A percentile compares a stretch with the other conserved stretches of the same genome.
Conservation (phyloP, 2,329 filamentous ascomycete genomes). For the Aspergillus quadricinctus region DNA sequence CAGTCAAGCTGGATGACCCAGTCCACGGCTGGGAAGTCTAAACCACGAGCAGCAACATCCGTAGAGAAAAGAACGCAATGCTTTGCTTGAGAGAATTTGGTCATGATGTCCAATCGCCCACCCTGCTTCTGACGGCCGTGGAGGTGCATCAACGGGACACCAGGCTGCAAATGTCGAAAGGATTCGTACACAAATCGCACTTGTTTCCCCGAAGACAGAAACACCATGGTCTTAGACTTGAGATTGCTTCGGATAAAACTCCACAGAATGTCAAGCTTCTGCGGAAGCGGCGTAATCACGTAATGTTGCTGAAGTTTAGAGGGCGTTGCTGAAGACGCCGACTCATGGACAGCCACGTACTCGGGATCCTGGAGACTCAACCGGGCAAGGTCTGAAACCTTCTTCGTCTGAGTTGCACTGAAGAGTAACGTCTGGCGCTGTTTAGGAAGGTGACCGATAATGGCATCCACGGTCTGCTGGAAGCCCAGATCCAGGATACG, state of each 20-base stretch:
- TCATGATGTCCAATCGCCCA: conserved; percentile 80
- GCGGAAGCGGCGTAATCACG: conserved; percentile 73
- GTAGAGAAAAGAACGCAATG: conserved; percentile 89
- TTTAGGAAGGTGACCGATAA: conserved; percentile 84
- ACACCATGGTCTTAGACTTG: conserved; percentile 92
- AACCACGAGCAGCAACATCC: conserved; percentile 86
- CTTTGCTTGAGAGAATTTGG: conserved; percentile 74
- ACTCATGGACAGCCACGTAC: conserved; percentile 90
- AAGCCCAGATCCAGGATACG: conserved; percentile 98
- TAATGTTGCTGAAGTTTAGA: conserved; percentile 85
- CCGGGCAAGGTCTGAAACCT: conserved; percentile 84
- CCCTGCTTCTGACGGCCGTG: conserved; percentile 92
- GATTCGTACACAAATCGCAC: conserved; percentile 94
- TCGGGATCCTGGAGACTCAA: conserved; percentile 86
- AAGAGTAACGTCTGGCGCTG: conserved; percentile 89
- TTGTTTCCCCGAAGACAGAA: conserved; percentile 91
- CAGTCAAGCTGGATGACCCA: conserved; percentile 99
- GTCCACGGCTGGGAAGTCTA: conserved; percentile 95
- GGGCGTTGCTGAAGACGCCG: conserved; percentile 74
- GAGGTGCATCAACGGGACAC: conserved; percentile 86
- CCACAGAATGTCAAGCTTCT: conserved; percentile 89
- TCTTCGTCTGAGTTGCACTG: conserved; percentile 92
- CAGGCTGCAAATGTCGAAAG: conserved; percentile 88
- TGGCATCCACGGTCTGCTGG: conserved; percentile 81
- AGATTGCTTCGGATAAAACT: conserved; percentile 88